Base-by-base conservation (phyloP, 2,329 filamentous ascomycete genomes). In the Coniella vitis region DNA sequence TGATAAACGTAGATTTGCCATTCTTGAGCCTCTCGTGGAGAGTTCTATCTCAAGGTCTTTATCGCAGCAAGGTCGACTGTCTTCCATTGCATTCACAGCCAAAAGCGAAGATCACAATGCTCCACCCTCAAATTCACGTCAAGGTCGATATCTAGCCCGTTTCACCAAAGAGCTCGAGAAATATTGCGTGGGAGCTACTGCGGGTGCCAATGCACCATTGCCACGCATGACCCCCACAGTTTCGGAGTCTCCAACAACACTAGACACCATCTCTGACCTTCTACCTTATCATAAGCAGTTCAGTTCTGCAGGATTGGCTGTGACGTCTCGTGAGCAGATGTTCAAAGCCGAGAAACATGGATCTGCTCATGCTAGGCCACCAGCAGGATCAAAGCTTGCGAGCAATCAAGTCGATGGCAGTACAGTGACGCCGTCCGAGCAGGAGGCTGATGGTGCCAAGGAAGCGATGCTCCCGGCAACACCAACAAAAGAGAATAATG, bases 211-310 rank as follows among this genome's bases (percentile, higher is more conserved):
- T 48, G 44, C 38, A 20, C 37, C 35, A 31, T 51, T 63, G 22
- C 64, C 65, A 1, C 55, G 67, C 14, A 64, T 65, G 10, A 70
- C 69, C 1, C 65, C 73, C 4, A 70, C 69, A 5, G 42, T 64
- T 52, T 60, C 68, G 1, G 64, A 65, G 12, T 72, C 72, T 3
- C 65, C 61, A n/a, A 56, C 60, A 42, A 78, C 70, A 37, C 62
- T 72, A 39, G 69, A 71, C 51, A 81, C 78, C 2, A 66, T 81
- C 16, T 67, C 71, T 21, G 74, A 73, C 25, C 62, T 81, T 3
- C 58, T 78, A 21, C 77, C 77, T 2, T 81, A 74, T 56, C 71
- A 69, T 40, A 64, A 70, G 4, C 70, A 81, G 52, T 79, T 82
- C 53, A 65, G 64, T 48, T 69, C 69, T 49, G 76, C 74, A 47